Percentiles rank a stretch among this genome's conserved stretches.
These are phyloP conservation scores for Verbena officinalis DNA, from an alignment of 257 asterid genomes.

Conservation along the genomic window DNA sequence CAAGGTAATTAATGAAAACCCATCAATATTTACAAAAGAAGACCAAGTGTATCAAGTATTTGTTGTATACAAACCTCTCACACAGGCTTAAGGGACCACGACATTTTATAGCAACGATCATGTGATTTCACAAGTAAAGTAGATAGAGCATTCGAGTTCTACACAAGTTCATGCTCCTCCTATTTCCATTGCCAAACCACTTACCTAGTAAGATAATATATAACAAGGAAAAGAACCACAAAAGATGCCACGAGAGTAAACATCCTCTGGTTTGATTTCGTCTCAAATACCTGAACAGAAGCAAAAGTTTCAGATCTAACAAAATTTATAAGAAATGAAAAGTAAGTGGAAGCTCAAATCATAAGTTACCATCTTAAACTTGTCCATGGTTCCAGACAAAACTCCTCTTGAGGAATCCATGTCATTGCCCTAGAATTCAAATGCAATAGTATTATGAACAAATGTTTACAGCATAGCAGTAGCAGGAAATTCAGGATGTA, in stretches of 20 bases:
- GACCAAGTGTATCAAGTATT: slow-evolving; percentile 8
- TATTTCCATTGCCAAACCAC: neutral
- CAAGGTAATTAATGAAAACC: slow-evolving; percentile 1
- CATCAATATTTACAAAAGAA: slow-evolving; percentile 16
- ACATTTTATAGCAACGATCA: slow-evolving; percentile 6
- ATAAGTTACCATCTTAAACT: slow-evolving; percentile 65
- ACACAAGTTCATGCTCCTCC: slow-evolving; percentile 20
- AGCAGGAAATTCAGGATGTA: neutral
- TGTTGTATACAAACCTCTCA: slow-evolving; percentile 3
- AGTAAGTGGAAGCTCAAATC: neutral
- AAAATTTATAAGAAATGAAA: neutral
- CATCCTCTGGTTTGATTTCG: slow-evolving; percentile 80
- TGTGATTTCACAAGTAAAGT: neutral
- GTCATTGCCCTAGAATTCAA: slow-evolving; percentile 56
- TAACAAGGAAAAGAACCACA: slow-evolving; percentile 63
- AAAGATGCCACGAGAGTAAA: slow-evolving; percentile 69
- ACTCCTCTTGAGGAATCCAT: slow-evolving; percentile 81
- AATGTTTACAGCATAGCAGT: neutral
- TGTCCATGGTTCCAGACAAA: slow-evolving; percentile 78
- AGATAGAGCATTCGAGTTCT: slow-evolving; percentile 1
- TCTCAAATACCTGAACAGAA: slow-evolving; percentile 66
- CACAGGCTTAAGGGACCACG: slow-evolving; percentile 5
- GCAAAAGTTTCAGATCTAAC: neutral
- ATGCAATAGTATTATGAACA: neutral
- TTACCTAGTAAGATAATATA: slow-evolving; percentile 71